Percentiles rank a stretch among this genome's conserved stretches.
Conservation (phyloP, 139 green algal genomes). For the Coelastrella sp. region DNA sequence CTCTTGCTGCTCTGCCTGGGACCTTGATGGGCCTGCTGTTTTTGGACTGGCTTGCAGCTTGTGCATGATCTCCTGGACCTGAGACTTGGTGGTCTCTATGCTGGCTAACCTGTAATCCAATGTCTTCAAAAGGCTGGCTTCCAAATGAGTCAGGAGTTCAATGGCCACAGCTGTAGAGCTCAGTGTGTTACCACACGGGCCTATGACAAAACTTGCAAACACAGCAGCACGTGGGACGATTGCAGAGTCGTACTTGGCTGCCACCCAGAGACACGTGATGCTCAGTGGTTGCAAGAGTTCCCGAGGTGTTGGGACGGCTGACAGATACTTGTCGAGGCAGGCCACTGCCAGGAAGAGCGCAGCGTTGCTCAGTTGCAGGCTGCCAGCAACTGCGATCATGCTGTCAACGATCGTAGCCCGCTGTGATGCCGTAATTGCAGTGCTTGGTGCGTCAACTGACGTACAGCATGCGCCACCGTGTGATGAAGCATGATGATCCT, state of each 20-base stretch:
- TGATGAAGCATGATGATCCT: too few species aligned
- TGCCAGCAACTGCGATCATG: not conserved
- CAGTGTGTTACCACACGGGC: not conserved
- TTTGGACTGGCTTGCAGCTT: not conserved
- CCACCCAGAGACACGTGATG: conserved; percentile 32
- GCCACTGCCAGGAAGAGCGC: not conserved
- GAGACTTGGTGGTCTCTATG: not conserved
- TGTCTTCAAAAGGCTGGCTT: not conserved
- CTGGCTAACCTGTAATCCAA: conserved; percentile 25
- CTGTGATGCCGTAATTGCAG: not conserved
- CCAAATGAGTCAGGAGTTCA: conserved; percentile 14
- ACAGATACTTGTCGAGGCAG: conserved; percentile 16
- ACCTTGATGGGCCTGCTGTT: not conserved
- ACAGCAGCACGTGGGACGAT: not conserved
- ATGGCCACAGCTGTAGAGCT: not conserved
- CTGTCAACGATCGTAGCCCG: not conserved
- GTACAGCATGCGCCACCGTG: too few species aligned
- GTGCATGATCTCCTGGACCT: not conserved
- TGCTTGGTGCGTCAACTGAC: not conserved
- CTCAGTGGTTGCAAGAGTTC: conserved; percentile 6
- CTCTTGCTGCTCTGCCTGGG: not conserved
- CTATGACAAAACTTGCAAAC: not conserved
- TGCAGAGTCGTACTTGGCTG: conserved; percentile 23
- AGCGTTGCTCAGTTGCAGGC: not conserved
- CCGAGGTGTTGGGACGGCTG: not conserved